phyloP scores from a whole-genome alignment of 2,329 filamentous ascomycete genomes.

The Thelonectria discophora region DNA sequence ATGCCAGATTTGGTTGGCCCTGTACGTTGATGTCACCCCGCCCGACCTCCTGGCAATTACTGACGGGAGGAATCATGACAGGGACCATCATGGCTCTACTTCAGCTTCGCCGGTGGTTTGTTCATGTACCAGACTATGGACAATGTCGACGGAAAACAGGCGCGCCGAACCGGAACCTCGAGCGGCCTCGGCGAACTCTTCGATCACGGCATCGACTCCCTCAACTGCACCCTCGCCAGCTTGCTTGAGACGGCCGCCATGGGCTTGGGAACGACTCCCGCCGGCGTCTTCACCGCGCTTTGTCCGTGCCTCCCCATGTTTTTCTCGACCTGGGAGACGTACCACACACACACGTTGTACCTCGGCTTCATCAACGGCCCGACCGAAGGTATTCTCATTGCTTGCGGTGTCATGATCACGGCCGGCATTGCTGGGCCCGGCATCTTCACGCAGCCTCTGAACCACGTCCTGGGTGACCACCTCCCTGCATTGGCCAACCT shows the following conservation, averaged over 20 bases:
- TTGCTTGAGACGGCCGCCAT: constrained; percentile 92
- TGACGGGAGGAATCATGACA: constrained; percentile 47
- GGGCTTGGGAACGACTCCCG: constrained; percentile 83
- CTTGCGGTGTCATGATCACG: constrained; percentile 83
- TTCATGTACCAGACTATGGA: constrained; percentile 99
- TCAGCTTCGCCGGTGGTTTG: constrained; percentile 91
- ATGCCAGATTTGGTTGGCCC: constrained; percentile 93
- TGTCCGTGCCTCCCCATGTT: constrained; percentile 97
- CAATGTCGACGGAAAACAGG: constrained; percentile 98
- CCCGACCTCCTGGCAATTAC: constrained; percentile 1
- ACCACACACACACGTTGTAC: constrained; percentile 97
- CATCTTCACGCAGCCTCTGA: constrained; percentile 83
- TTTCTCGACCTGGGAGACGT: constrained; percentile 99
- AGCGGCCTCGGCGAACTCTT: constrained; percentile 96
- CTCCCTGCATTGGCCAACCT: constrained; percentile 63
- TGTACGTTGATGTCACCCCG: constrained; percentile 60
- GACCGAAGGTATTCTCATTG: constrained; percentile 92
- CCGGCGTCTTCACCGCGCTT: constrained; percentile 90
- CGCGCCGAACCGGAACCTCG: constrained; percentile 90
- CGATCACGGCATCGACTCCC: constrained; percentile 97
- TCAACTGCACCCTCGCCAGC: constrained; percentile 95
- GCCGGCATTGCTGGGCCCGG: constrained; percentile 89
- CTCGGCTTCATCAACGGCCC: constrained; percentile 97
- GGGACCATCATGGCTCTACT: constrained; percentile 92
- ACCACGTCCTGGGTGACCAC: constrained; percentile 68